Conservation (phyloP, 2,329 filamentous ascomycete genomes). For the Ustulina deusta region DNA sequence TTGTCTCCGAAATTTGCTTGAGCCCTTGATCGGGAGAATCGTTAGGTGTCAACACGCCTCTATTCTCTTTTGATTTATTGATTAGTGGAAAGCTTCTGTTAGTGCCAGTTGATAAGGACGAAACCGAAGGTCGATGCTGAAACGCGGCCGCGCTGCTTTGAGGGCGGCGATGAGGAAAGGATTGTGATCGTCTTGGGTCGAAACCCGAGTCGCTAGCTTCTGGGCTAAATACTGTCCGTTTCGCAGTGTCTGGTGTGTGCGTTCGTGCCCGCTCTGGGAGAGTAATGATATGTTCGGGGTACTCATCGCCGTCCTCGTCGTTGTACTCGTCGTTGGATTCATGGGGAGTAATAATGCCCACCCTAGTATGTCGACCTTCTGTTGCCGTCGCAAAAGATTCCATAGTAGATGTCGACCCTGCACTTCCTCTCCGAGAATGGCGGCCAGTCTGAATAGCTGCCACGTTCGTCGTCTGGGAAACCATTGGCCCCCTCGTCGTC, state of each 20-base stretch:
- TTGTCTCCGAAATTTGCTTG: slow-evolving; percentile 60
- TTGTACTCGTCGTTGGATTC: slow-evolving; percentile 41
- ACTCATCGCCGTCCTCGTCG: slow-evolving; percentile 38
- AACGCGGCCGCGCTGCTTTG: slow-evolving; percentile 55
- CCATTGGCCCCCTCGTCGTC: slow-evolving; percentile 66
- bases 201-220: slow-evolving; percentile 45
- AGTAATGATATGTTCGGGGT: slow-evolving; percentile 40
- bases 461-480: slow-evolving; percentile 39
- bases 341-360: slow-evolving; percentile 36
- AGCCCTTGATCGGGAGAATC: slow-evolving; percentile 64
- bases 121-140: slow-evolving; percentile 67
- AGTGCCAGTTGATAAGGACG: slow-evolving; percentile 69
- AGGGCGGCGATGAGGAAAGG: slow-evolving; percentile 59
- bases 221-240: slow-evolving; percentile 44
- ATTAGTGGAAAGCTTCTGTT: slow-evolving; percentile 72
- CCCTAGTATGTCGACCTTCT: slow-evolving; percentile 56
- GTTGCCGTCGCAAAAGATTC: slow-evolving; percentile 69
- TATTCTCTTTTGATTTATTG: slow-evolving; percentile 61
- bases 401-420: slow-evolving; percentile 63
- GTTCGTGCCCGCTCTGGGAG: slow-evolving; percentile 46
- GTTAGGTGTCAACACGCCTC: slow-evolving; percentile 61
- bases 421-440: slow-evolving; percentile 58
- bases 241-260: slow-evolving; percentile 51
- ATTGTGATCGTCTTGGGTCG: slow-evolving; percentile 44
- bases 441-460: slow-evolving; percentile 43